These are phyloP conservation scores for Neopestalotiopsis clavispora DNA, from an alignment of 2,329 filamentous ascomycete species.

Conservation along the genomic window DNA sequence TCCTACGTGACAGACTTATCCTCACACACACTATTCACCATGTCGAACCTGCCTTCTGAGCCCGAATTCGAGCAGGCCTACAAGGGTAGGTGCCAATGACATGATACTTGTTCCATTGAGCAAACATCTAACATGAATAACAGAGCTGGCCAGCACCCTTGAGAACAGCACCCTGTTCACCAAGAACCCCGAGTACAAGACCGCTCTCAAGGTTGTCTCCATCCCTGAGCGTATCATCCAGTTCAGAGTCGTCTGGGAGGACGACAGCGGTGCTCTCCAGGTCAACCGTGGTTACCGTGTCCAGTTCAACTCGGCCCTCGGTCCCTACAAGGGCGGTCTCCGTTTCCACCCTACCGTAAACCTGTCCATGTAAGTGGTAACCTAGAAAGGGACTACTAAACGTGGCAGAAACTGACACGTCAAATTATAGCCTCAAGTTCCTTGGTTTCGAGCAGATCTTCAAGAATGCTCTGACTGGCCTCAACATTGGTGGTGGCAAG, in stretches of 20 bases:
- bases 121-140: conserved; percentile 25
- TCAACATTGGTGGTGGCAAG: conserved; percentile 96
- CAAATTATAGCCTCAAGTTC: conserved; percentile 75
- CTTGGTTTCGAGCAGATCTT: conserved; percentile 99
- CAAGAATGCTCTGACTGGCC: conserved; percentile 97
- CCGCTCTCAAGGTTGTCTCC: conserved; percentile 83
- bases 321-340: conserved; percentile 97
- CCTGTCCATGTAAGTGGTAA: conserved; percentile 59
- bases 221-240: conserved; percentile 95
- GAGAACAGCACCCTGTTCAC: conserved; percentile 92
- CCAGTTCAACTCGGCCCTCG: conserved; percentile 97
- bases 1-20: not conserved
- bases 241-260: conserved; percentile 97
- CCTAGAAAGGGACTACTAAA: not conserved
- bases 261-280: conserved; percentile 87
- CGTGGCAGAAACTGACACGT: not conserved
- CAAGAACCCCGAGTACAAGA: conserved; percentile 93
- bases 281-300: conserved; percentile 96
- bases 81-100: conserved; percentile 69
- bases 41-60: conserved; percentile 86
- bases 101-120: conserved; percentile 19
- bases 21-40: conserved; percentile 40
- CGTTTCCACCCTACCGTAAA: conserved; percentile 92
- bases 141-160: conserved; percentile 93
- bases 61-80: conserved; percentile 99